These are phyloP conservation scores for Tuber calosporum DNA, from an alignment of 495 filamentous ascomycete genomes.

Conservation along the genomic window DNA sequence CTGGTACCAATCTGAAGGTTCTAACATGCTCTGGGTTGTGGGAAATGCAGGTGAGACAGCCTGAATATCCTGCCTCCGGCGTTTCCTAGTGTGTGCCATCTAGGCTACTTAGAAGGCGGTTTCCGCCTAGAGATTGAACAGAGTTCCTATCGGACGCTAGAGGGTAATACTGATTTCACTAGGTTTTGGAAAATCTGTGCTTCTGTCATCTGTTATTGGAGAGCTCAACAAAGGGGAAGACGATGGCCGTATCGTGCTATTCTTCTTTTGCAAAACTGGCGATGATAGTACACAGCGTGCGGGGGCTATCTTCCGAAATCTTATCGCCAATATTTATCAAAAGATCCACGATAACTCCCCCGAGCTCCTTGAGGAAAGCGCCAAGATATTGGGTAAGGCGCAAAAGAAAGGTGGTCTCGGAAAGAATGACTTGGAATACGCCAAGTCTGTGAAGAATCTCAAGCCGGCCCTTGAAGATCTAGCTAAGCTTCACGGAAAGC, in stretches of 20 bases:
- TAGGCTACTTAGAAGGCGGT: not conserved
- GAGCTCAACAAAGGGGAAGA: not conserved
- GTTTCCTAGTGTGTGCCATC: not conserved
- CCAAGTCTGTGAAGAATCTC: slow-evolving; percentile 17
- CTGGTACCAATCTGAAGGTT: slow-evolving; percentile 8
- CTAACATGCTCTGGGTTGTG: slow-evolving; percentile 17
- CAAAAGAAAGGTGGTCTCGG: slow-evolving; percentile 7
- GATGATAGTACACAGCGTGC: slow-evolving; percentile 20
- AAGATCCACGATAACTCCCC: slow-evolving; percentile 7
- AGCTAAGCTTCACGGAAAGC: slow-evolving; percentile 2
- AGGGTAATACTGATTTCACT: not conserved
- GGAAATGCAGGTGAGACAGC: slow-evolving; percentile 14
- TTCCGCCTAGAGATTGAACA: not conserved
- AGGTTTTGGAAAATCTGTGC: slow-evolving; percentile 24
- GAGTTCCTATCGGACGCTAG: not conserved
- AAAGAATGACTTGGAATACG: slow-evolving; percentile 4
- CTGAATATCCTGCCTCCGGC: not conserved
- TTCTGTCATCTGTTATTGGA: slow-evolving; percentile 15
- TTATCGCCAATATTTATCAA: slow-evolving; percentile 16
- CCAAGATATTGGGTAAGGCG: slow-evolving; percentile 12
- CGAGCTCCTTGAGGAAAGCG: not conserved
- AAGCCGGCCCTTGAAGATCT: slow-evolving; percentile 14
- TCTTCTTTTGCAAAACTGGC: slow-evolving; percentile 23
- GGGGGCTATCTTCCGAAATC: slow-evolving; percentile 14
- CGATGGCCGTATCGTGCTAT: slow-evolving; percentile 13